Base-by-base conservation (phyloP, 2,329 filamentous ascomycete genomes). In the Colletotrichum magnum region DNA sequence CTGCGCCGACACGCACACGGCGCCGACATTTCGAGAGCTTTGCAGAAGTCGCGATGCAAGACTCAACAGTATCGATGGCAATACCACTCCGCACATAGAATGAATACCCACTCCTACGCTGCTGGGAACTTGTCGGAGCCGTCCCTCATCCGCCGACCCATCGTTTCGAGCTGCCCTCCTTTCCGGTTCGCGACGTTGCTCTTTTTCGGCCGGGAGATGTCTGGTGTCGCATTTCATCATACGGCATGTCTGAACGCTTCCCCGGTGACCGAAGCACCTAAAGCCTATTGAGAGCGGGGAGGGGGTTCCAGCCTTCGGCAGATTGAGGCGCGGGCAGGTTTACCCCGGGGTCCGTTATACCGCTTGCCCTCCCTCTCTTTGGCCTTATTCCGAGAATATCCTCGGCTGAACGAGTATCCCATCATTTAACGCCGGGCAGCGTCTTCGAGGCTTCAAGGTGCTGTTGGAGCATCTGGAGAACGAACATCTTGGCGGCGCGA, bases 201-300 rank as follows among this genome's bases (percentile, higher is more conserved):
- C 28, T 48, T 28, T 41, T 26, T 64, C 47, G 39, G n/a, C 45
- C 36, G 53, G 60, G 32, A 66, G 53, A 61, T 41, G 45, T 26
- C 51, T 47, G 28, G 51, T n/a, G 62, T 66, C 13, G 51, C 63
- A 61, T 47, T 54, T 50, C 4, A 21, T 10, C 36, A 60, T 66
- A 57, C 51, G 56, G 62, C 32, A 60, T 50, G 45, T 69, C 56
- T 52, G 62, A 61, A 66, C 56, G 41, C 43, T 67, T 10, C 10
- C 57, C 66, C 63, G 56, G 67, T 41, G 62, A 66, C 67, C 67
- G 62, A 66, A 43, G 24, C 32, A 24, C 21, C 21, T 24, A 66
- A 69, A 56, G 67, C 56, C 51, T 59, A 58, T 54, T 65, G 32
- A 36, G 32, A 10, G 32, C 36, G 52, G 48, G 48, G 36, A 15